Conservation (phyloP, 768 basidiomycete genomes). For the Rhizopogon vinicolor region DNA sequence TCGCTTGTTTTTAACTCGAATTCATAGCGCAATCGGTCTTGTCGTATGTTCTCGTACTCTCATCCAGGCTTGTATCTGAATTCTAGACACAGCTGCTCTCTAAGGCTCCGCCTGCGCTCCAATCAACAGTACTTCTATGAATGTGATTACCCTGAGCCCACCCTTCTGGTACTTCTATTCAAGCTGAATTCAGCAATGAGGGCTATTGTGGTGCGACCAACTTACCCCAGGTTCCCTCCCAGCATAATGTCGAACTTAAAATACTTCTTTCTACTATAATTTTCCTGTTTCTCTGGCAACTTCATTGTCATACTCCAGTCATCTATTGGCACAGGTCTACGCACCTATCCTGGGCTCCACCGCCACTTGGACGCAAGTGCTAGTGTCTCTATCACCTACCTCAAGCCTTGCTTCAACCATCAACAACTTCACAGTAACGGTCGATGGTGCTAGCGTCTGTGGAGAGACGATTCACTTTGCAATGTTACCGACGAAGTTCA, state of each 20-base stretch:
- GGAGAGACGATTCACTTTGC: slow-evolving; percentile 51
- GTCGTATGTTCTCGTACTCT: too few species aligned
- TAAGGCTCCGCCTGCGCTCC: too few species aligned
- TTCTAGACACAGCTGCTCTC: too few species aligned
- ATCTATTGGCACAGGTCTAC: slow-evolving; percentile 32
- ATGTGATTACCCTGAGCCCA: too few species aligned
- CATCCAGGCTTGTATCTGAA: too few species aligned
- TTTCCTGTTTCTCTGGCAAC: slow-evolving; percentile 41
- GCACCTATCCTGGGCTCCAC: slow-evolving; percentile 29
- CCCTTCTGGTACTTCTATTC: too few species aligned
- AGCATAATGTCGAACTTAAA: slow-evolving; percentile 4
- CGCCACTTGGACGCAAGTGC: slow-evolving; percentile 47
- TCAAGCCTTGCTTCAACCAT: slow-evolving; percentile 32
- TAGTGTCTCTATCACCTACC: slow-evolving; percentile 38
- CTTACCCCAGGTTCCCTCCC: too few species aligned
- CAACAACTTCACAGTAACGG: slow-evolving; percentile 42
- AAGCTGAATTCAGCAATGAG: too few species aligned
- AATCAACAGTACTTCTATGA: too few species aligned
- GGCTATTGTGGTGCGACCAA: too few species aligned
- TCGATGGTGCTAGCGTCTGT: slow-evolving; percentile 36
- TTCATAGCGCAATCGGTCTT: too few species aligned
- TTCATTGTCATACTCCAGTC: slow-evolving; percentile 44
- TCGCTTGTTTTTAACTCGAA: too few species aligned
- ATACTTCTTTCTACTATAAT: slow-evolving; percentile 55
- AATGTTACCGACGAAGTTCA: slow-evolving; percentile 69